Evolutionary conservation across 148 eudicot species (phyloP).

Genomic region (Rhododendron williamsianum): DNA sequence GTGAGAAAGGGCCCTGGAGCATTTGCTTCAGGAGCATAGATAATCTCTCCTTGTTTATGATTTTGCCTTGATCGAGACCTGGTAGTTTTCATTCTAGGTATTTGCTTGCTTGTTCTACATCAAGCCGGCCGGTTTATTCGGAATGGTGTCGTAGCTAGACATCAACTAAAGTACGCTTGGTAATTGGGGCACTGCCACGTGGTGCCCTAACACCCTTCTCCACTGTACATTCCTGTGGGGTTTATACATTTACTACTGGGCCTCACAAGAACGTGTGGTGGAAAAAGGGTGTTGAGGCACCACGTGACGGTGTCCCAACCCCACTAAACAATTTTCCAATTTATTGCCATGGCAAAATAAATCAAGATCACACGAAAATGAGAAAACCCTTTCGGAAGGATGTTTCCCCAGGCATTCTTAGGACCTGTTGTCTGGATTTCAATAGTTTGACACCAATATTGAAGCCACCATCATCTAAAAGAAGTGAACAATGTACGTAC

Average conservation of each 20-base stretch:
- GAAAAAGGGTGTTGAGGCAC: no score
- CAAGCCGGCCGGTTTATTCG: no score
- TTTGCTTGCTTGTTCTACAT: no score
- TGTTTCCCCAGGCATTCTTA: neutral
- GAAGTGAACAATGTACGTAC: neutral
- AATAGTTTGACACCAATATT: neutral
- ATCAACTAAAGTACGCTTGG: neutral
- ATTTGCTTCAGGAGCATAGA: neutral
- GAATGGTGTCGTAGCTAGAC: no score
- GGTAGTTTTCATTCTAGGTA: no score
- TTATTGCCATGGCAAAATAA: neutral
- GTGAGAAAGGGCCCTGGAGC: neutral
- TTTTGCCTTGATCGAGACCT: neutral
- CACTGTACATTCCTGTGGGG: neutral
- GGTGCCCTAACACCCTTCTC: no score
- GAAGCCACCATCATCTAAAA: conserved; percentile 5
- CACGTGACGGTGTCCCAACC: neutral
- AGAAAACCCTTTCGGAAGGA: neutral
- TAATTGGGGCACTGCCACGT: neutral
- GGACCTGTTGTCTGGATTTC: neutral
- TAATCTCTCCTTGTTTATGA: neutral
- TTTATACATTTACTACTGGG: neutral
- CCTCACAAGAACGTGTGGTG: neutral
- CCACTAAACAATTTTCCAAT: neutral
- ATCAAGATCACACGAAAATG: neutral